Evolutionary conservation across 164 flowering plant genomes (phyloP).

Genomic region (Taxillus chinensis): DNA sequence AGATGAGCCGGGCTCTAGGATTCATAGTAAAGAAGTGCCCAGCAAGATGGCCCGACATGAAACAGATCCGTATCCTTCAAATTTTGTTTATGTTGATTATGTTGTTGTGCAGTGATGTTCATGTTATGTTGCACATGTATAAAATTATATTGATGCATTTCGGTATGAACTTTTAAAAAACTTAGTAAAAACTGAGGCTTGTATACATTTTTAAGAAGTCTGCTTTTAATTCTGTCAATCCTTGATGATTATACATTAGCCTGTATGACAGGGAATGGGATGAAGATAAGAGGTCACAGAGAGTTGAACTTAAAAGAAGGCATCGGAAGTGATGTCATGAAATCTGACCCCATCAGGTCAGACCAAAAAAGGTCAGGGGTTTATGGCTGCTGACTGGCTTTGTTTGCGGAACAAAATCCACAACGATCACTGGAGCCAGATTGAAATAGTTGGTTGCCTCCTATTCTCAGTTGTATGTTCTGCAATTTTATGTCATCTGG

Average conservation of each 20-base stretch:
- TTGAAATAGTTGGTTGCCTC: too few relatives aligned
- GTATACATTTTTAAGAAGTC: not conserved
- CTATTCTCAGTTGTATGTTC: too few relatives aligned
- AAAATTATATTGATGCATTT: not conserved
- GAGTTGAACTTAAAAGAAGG: conserved; percentile 85
- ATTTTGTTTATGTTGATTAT: not conserved
- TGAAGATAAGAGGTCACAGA: conserved; percentile 76
- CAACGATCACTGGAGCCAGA: too few relatives aligned
- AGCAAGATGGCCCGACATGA: conserved; percentile 75
- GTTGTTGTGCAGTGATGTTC: not conserved
- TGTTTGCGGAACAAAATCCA: too few relatives aligned
- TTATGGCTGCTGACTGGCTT: too few relatives aligned
- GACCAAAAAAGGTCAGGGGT: too few relatives aligned
- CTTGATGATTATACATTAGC: conserved; percentile 44
- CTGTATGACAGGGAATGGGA: conserved; percentile 94
- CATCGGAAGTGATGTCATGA: conserved; percentile 47
- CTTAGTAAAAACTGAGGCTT: not conserved
- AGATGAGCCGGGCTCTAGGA: conserved; percentile 58
- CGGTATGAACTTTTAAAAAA: too few relatives aligned
- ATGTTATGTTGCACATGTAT: not conserved
- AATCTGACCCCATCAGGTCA: too few relatives aligned
- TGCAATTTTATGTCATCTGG: too few relatives aligned
- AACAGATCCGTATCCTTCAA: conserved; percentile 76
- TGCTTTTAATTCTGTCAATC: conserved; percentile 5
- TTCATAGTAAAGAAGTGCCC: conserved; percentile 69